A percentile compares a stretch with the other conserved stretches of the same genome.
Evolutionary conservation across 2,329 filamentous ascomycete genomes (phyloP).

Genomic region (Penicillium sp.): DNA sequence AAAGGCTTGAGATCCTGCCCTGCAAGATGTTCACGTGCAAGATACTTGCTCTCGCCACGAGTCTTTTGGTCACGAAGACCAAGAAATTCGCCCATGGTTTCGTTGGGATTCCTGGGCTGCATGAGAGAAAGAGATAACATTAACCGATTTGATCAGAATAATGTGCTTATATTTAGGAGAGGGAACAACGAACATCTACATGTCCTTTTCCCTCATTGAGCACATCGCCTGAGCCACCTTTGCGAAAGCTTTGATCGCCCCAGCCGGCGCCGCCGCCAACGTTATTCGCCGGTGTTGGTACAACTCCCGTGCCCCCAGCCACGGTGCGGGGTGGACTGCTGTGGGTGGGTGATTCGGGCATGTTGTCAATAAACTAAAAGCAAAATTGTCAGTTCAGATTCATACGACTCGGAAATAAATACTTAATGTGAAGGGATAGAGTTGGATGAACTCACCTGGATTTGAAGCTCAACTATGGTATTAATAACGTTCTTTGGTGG

Average conservation of each 20-base stretch:
- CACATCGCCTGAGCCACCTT: slow-evolving; percentile 22
- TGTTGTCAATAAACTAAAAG: slow-evolving; percentile 6
- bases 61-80: slow-evolving; percentile 34
- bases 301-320: slow-evolving; percentile 28
- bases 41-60: slow-evolving; percentile 26
- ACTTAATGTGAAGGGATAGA: background rate
- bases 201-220: slow-evolving; percentile 29
- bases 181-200: slow-evolving; percentile 23
- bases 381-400: background rate
- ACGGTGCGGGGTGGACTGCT: slow-evolving; percentile 23
- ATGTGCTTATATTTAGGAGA: too few relatives aligned
- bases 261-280: slow-evolving; percentile 24
- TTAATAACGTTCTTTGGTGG: slow-evolving; percentile 6
- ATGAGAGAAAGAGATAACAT: too few relatives aligned
- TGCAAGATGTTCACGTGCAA: slow-evolving; percentile 14
- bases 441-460: background rate
- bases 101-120: slow-evolving; percentile 27
- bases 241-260: slow-evolving; percentile 27
- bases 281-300: slow-evolving; percentile 37
- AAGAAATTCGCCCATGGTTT: slow-evolving; percentile 33
- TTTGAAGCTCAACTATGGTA: background rate
- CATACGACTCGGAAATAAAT: too few relatives aligned
- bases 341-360: slow-evolving; percentile 12
- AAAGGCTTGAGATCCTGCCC: background rate
- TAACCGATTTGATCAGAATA: too few relatives aligned